A percentile compares a stretch with the other conserved stretches of the same genome.
Evolutionary conservation across 2,329 filamentous ascomycete genomes (phyloP).

Genomic region (Trematosphaeria pertusa): DNA sequence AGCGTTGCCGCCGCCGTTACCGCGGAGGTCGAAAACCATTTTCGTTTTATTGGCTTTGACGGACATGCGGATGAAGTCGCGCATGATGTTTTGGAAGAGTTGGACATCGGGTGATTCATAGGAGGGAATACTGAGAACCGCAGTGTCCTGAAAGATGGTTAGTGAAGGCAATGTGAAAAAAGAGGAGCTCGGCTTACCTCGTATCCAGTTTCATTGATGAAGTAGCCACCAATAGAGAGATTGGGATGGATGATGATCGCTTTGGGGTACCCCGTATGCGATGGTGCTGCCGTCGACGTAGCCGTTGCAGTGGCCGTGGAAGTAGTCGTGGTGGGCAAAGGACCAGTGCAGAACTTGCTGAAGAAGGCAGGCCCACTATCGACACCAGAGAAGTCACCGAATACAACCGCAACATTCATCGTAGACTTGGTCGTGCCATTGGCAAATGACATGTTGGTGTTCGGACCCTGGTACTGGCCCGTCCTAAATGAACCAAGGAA

Average conservation of each 20-base stretch:
- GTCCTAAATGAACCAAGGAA: slow-evolving; percentile 41
- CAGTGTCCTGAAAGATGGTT: slow-evolving; percentile 50
- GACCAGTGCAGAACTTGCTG: slow-evolving; percentile 45
- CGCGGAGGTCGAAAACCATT: slow-evolving; percentile 68
- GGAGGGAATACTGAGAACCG: slow-evolving; percentile 54
- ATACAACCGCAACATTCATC: slow-evolving; percentile 41
- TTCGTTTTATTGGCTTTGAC: slow-evolving; percentile 61
- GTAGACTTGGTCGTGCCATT: slow-evolving; percentile 44
- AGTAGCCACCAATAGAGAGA: slow-evolving; percentile 55
- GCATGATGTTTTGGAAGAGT: slow-evolving; percentile 49
- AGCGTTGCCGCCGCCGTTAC: slow-evolving; percentile 64
- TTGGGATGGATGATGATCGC: slow-evolving; percentile 44
- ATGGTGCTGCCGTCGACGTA: slow-evolving; percentile 27
- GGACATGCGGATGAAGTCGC: slow-evolving; percentile 56
- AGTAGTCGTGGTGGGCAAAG: slow-evolving; percentile 16
- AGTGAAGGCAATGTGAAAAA: slow-evolving; percentile 44
- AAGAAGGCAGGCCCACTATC: slow-evolving; percentile 51
- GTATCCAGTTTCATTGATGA: slow-evolving; percentile 49
- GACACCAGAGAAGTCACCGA: slow-evolving; percentile 44
- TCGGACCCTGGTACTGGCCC: slow-evolving; percentile 40
- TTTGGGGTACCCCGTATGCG: slow-evolving; percentile 47
- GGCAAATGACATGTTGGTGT: slow-evolving; percentile 43
- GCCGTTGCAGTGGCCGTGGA: slow-evolving; percentile 13
- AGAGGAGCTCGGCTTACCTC: slow-evolving; percentile 36
- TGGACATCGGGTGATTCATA: slow-evolving; percentile 45